These are phyloP conservation scores for Andrographis paniculata DNA, from an alignment of 305 asterid genomes.

Conservation along the genomic window DNA sequence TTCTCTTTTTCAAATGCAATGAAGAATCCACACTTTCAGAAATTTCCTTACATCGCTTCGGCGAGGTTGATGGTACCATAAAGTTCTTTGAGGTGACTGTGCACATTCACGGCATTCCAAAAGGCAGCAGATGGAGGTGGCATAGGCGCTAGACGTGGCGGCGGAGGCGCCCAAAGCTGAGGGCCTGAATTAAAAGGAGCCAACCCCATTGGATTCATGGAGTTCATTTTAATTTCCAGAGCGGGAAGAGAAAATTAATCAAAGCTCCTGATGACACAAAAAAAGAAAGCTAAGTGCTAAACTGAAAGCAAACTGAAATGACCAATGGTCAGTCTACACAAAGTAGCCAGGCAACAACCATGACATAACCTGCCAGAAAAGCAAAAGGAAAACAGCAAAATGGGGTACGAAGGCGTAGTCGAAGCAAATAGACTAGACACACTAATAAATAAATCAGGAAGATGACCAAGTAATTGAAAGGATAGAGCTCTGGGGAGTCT, in stretches of 20 bases:
- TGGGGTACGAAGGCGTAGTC: no score
- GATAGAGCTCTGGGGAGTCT: no score
- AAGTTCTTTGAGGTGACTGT: slow-evolving; percentile 46
- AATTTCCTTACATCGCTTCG: slow-evolving; percentile 48
- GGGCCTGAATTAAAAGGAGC: slow-evolving; percentile 27
- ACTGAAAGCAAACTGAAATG: no score
- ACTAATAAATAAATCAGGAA: no score
- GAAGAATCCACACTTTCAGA: background rate
- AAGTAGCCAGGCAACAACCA: no score
- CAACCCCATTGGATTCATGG: slow-evolving; percentile 39
- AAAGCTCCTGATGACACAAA: background rate
- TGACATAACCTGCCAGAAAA: no score
- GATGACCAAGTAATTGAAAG: no score
- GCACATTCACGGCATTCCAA: slow-evolving; percentile 59
- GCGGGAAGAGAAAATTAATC: background rate
- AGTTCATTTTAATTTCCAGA: slow-evolving; percentile 14
- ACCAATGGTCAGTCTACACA: no score
- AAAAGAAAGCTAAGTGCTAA: background rate
- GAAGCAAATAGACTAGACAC: no score
- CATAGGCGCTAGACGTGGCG: slow-evolving; percentile 40
- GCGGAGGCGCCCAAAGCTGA: slow-evolving; percentile 35
- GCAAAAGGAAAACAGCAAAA: no score
- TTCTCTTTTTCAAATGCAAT: no score
- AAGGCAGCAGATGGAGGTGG: slow-evolving; percentile 59
- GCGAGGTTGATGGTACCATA: slow-evolving; percentile 47